These are phyloP conservation scores for Vanrija sp. DNA, from an alignment of 1,284 basidiomycete species.

Conservation along the genomic window DNA sequence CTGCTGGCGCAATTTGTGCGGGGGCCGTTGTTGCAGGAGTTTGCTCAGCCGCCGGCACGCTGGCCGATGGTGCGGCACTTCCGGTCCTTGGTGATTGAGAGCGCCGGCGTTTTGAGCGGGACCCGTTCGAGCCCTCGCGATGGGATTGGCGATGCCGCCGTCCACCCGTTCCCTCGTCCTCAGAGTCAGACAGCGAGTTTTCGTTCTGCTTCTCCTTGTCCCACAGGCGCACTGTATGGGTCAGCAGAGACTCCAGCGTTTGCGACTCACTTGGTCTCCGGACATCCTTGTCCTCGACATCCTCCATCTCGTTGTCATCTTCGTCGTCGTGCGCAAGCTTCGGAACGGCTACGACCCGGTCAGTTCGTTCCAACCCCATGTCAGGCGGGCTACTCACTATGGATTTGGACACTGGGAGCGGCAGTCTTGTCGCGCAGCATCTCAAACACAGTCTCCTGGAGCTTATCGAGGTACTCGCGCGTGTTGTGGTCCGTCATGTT, in stretches of 20 bases:
- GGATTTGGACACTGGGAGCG: constrained; percentile 85
- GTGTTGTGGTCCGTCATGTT: constrained; percentile 97
- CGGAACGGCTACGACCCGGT: constrained; percentile 45
- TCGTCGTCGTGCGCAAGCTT: constrained; percentile 75
- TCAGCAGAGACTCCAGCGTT: background rate
- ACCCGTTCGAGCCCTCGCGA: constrained; percentile 18
- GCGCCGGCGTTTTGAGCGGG: constrained; percentile 6
- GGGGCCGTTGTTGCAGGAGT: background rate
- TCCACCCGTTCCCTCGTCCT: constrained; percentile 52
- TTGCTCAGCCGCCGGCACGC: background rate
- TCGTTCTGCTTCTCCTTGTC: constrained; percentile 46
- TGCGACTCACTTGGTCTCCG: constrained; percentile 60
- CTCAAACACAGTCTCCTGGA: constrained; percentile 88
- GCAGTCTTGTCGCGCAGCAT: constrained; percentile 77
- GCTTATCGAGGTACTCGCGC: constrained; percentile 84
- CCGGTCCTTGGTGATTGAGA: constrained; percentile 8
- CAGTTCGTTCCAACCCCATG: background rate
- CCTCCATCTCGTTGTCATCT: constrained; percentile 74
- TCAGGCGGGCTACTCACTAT: constrained; percentile 54
- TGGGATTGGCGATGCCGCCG: constrained; percentile 44
- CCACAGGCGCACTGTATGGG: constrained; percentile 34
- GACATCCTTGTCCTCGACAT: constrained; percentile 68
- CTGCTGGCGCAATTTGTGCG: background rate
- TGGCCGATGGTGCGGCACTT: background rate
- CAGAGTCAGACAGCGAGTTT: constrained; percentile 52